A percentile compares a stretch with the other conserved stretches of the same genome.
These are phyloP conservation scores for Pseudogymnoascus sp. DNA, from an alignment of 2,329 filamentous ascomycete species.

Conservation along the genomic window DNA sequence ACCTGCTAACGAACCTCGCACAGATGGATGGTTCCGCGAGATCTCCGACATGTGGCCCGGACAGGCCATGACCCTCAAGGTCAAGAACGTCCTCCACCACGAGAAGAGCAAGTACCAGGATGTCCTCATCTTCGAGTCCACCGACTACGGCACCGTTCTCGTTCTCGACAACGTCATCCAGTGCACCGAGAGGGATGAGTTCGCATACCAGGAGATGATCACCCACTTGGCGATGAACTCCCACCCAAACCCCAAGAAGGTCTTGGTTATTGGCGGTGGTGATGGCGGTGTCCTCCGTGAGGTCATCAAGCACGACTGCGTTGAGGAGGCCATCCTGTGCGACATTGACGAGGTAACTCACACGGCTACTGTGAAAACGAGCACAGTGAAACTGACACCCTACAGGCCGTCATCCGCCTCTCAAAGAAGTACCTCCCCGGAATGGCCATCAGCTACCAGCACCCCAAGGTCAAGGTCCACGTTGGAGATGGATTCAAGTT, in stretches of 20 bases:
- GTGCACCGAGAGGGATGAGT: slow-evolving; percentile 97
- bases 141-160: slow-evolving; percentile 89
- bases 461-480: slow-evolving; percentile 88
- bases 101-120: slow-evolving; percentile 99
- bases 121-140: slow-evolving; percentile 97
- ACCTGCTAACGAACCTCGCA: slow-evolving; percentile 14
- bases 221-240: slow-evolving; percentile 97
- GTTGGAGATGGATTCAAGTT: slow-evolving; percentile 99
- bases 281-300: slow-evolving; percentile 96
- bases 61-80: slow-evolving; percentile 96
- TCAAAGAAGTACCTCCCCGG: slow-evolving; percentile 95
- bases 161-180: slow-evolving; percentile 99
- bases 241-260: slow-evolving; percentile 96
- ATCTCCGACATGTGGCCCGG: slow-evolving; percentile 98
- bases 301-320: slow-evolving; percentile 96
- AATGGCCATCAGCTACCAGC: slow-evolving; percentile 88
- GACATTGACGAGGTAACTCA: slow-evolving; percentile 82
- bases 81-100: slow-evolving; percentile 96
- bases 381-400: neutral
- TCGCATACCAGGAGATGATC: slow-evolving; percentile 99
- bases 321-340: slow-evolving; percentile 93
- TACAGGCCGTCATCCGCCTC: slow-evolving; percentile 83
- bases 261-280: slow-evolving; percentile 94
- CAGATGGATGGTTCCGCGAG: slow-evolving; percentile 99
- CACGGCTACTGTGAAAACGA: neutral